Evolutionary conservation across 1,284 basidiomycete genomes (phyloP).

Genomic region (Chalciporus sp.): DNA sequence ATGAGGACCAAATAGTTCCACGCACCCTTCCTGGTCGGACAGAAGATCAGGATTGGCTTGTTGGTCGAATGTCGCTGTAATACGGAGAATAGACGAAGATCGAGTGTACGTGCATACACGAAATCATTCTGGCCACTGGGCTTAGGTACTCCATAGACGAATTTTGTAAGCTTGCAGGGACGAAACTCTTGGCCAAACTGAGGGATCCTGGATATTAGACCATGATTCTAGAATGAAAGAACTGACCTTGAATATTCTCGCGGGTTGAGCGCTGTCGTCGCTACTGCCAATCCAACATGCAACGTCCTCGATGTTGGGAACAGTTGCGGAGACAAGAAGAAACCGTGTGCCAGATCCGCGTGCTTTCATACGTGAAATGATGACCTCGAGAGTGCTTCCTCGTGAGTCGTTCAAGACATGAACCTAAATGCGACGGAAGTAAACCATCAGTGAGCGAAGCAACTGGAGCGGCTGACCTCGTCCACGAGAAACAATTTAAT

Average conservation of each 20-base stretch:
- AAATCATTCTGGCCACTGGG: conserved; percentile 77
- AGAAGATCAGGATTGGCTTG: conserved; percentile 86
- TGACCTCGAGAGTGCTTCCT: conserved; percentile 91
- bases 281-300: conserved; percentile 82
- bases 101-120: conserved; percentile 72
- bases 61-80: conserved; percentile 71
- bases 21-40: conserved; percentile 80
- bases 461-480: conserved; percentile 56
- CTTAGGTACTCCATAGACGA: conserved; percentile 66
- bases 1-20: not conserved
- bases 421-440: conserved; percentile 52
- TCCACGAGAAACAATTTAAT: conserved; percentile 87
- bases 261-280: conserved; percentile 44
- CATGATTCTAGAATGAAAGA: not conserved
- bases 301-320: conserved; percentile 91
- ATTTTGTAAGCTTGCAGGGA: conserved; percentile 78
- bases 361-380: conserved; percentile 90
- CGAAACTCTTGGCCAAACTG: conserved; percentile 93
- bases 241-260: conserved; percentile 73
- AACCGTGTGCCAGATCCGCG: conserved; percentile 75
- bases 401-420: conserved; percentile 90
- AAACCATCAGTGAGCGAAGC: not conserved
- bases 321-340: conserved; percentile 89
- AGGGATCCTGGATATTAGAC: not conserved
- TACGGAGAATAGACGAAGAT: conserved; percentile 72